Conservation (phyloP, 305 asterid species). For the Caryopteris hybrid region DNA sequence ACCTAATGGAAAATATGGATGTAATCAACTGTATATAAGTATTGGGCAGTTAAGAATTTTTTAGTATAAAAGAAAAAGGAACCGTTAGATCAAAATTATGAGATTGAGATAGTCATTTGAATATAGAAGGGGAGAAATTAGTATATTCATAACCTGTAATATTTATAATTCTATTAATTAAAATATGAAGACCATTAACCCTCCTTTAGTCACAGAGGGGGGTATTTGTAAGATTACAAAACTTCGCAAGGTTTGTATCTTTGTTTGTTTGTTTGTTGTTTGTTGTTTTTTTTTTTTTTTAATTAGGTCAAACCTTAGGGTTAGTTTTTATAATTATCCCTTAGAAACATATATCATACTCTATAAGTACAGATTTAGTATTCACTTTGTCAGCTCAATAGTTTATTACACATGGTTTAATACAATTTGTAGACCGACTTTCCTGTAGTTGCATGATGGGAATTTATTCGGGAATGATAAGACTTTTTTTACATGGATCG, state of each 20-base stretch:
- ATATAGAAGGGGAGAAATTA: neutral
- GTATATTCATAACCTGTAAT: too few relatives aligned
- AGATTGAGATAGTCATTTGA: neutral
- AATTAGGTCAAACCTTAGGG: neutral
- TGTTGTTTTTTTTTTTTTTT: too few relatives aligned
- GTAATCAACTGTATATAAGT: too few relatives aligned
- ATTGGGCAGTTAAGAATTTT: too few relatives aligned
- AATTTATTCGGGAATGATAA: neutral
- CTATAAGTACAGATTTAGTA: neutral
- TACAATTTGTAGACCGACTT: neutral
- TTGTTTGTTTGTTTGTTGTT: too few relatives aligned
- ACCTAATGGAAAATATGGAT: neutral
- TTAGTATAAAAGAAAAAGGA: too few relatives aligned
- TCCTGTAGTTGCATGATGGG: neutral
- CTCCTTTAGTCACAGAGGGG: too few relatives aligned
- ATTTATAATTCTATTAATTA: too few relatives aligned
- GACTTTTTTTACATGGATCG: neutral
- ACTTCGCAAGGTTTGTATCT: too few relatives aligned
- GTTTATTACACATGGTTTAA: neutral
- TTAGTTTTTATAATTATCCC: neutral
- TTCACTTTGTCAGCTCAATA: neutral
- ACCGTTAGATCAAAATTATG: neutral
- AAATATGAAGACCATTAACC: neutral
- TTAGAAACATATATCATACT: neutral
- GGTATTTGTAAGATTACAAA: too few relatives aligned